Conservation (phyloP, 257 asterid genomes). For the Solanum pennellii region DNA sequence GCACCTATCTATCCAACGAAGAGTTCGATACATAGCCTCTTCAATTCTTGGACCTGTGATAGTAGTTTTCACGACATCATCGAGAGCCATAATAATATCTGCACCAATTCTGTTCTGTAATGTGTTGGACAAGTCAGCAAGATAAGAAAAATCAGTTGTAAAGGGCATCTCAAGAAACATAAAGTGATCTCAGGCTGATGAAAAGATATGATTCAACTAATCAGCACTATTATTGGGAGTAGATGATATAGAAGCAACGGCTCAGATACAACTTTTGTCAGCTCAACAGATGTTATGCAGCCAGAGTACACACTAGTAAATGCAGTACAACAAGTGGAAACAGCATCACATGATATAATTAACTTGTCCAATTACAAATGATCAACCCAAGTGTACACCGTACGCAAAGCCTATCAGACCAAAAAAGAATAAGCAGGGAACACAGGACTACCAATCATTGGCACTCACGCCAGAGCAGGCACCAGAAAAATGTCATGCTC, state of each 20-base stretch:
- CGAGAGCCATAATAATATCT: constrained; percentile 98
- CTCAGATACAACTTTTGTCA: background rate
- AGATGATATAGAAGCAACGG: background rate
- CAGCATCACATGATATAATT: background rate
- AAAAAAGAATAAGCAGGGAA: background rate
- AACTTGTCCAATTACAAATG: background rate
- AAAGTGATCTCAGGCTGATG: background rate
- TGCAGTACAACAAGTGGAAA: background rate
- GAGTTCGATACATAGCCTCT: constrained; percentile 97
- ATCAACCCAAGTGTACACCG: background rate
- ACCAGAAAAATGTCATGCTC: background rate
- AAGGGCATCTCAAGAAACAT: background rate
- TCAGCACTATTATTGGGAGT: background rate
- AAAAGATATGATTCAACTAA: background rate
- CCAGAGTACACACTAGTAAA: background rate
- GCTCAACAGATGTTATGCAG: background rate
- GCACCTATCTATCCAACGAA: constrained; percentile 99
- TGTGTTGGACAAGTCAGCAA: constrained; percentile 8
- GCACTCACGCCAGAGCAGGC: background rate
- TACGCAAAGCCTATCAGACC: background rate
- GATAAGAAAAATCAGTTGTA: background rate
- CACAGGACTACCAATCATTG: background rate
- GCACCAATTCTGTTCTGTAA: constrained; percentile 96
- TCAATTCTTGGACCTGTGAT: constrained; percentile 92
- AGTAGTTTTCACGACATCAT: constrained; percentile 95